Percentiles rank a stretch among this genome's conserved stretches.
Evolutionary conservation across 208 protist genomes (phyloP).

Genomic region (Leishmania mexicana): DNA sequence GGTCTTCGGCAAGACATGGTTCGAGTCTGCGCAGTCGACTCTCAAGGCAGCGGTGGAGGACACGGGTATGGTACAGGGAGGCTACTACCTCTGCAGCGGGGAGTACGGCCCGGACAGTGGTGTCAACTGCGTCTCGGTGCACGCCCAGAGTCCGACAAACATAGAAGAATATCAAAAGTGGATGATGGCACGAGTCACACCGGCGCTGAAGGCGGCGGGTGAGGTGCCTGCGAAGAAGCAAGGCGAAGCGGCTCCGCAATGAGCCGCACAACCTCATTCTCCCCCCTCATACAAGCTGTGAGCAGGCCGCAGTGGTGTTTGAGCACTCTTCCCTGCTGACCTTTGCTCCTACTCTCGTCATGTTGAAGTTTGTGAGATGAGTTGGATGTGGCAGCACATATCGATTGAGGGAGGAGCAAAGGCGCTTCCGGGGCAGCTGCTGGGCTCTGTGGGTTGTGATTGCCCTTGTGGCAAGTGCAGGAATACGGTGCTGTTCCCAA

Average conservation of each 20-base stretch:
- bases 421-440: neutral
- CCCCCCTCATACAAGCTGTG: neutral
- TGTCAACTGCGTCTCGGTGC: slow-evolving; percentile 62
- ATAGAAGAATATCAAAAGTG: slow-evolving; percentile 53
- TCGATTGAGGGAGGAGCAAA: neutral
- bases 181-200: slow-evolving; percentile 44
- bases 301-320: neutral
- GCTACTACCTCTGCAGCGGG: slow-evolving; percentile 81
- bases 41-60: slow-evolving; percentile 60
- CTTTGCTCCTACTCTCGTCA: neutral
- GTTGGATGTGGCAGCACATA: neutral
- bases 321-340: neutral
- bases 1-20: slow-evolving; percentile 81
- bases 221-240: neutral
- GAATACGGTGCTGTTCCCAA: neutral
- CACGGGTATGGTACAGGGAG: slow-evolving; percentile 61
- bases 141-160: slow-evolving; percentile 41
- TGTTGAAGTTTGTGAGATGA: too few species aligned
- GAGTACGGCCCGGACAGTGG: slow-evolving; percentile 71
- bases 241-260: neutral
- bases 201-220: slow-evolving; percentile 1
- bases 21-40: slow-evolving; percentile 75
- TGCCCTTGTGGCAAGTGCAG: neutral
- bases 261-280: neutral
- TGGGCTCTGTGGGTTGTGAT: neutral